phyloP scores from a whole-genome alignment of 129 eudicot genomes.

The Apium graveolens region DNA sequence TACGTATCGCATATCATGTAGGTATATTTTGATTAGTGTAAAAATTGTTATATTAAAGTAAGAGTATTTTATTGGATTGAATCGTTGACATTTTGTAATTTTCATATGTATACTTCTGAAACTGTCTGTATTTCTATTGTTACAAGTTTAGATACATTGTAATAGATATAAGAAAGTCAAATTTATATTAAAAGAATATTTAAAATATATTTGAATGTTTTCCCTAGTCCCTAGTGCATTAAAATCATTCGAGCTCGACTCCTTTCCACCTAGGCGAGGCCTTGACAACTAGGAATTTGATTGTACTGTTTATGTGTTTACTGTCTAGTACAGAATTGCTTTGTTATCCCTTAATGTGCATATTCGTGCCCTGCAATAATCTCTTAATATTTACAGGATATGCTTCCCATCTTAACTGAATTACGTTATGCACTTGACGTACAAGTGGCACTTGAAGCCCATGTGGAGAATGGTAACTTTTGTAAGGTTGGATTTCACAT shows the following conservation, averaged over 20 bases:
- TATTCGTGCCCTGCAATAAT: neutral
- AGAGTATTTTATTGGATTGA: neutral
- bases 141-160: neutral
- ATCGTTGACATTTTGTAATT: neutral
- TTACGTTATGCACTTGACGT: conserved; percentile 70
- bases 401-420: conserved; percentile 76
- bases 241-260: neutral
- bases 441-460: conserved; percentile 73
- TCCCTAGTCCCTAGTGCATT: neutral
- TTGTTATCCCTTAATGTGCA: neutral
- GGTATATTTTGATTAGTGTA: neutral
- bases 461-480: conserved; percentile 70
- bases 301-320: neutral
- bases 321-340: neutral
- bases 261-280: neutral
- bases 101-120: neutral
- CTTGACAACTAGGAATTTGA: neutral
- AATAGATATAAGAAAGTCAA: neutral
- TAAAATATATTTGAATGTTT: neutral
- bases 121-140: neutral
- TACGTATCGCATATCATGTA: neutral
- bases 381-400: conserved; percentile 40
- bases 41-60: neutral
- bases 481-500: conserved; percentile 45
- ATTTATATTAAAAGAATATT: neutral